Evolutionary conservation across 805 yeast species (phyloP).

Genomic region (Pichia scutulata): DNA sequence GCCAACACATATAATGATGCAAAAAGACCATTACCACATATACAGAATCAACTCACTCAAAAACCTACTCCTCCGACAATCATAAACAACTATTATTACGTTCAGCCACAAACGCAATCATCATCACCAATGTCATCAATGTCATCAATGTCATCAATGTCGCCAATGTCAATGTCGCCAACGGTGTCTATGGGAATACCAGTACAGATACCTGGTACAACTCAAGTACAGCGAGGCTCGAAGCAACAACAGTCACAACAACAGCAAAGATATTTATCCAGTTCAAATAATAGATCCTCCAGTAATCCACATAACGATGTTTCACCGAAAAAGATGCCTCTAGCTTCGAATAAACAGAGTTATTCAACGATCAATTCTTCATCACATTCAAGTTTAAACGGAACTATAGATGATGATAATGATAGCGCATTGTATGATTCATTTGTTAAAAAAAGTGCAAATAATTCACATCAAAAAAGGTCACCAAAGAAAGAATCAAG

Average conservation of each 20-base stretch:
- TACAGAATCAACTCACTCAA: neutral
- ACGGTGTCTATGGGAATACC: neutral
- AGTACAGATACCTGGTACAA: neutral
- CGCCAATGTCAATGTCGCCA: neutral
- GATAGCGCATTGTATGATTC: neutral
- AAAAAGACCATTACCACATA: conserved; percentile 1
- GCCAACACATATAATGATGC: conserved; percentile 3
- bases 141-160: neutral
- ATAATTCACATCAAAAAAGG: neutral
- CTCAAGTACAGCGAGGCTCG: neutral
- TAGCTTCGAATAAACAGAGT: neutral
- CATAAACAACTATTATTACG: conserved; percentile 17
- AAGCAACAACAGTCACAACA: conserved; percentile 8
- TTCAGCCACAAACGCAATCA: conserved; percentile 9
- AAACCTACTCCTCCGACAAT: conserved; percentile 12
- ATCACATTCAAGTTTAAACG: neutral
- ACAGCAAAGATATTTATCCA: neutral
- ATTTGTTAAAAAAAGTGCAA: neutral
- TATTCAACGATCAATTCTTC: neutral
- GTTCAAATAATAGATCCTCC: neutral
- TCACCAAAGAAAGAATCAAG: neutral
- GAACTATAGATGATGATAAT: neutral
- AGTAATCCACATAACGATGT: neutral
- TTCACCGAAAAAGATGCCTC: neutral
- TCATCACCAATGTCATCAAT: neutral